phyloP scores from a whole-genome alignment of 73 alveolate genomes.

The Tetrahymena thermophila region DNA sequence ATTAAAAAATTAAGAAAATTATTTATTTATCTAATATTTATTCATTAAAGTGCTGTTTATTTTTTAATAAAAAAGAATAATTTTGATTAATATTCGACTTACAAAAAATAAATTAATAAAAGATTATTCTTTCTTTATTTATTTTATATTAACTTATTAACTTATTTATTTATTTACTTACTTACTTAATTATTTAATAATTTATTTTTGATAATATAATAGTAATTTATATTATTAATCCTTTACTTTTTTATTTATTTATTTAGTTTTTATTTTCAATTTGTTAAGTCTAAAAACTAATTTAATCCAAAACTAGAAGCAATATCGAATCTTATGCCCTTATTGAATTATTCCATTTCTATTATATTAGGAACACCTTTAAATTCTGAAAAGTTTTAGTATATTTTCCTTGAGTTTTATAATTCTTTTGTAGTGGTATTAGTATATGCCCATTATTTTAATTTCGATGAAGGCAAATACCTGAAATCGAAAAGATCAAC shows the following conservation, averaged over 20 bases:
- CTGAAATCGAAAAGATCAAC: slow-evolving; percentile 55
- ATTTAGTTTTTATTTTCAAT: background rate
- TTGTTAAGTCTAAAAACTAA: background rate
- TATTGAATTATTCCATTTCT: background rate
- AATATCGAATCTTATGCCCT: background rate
- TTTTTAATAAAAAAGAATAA: too few relatives aligned
- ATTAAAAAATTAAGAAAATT: too few relatives aligned
- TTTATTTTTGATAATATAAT: too few relatives aligned
- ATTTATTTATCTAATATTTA: too few relatives aligned
- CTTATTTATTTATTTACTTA: too few relatives aligned
- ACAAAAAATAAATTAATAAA: too few relatives aligned
- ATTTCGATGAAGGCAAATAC: slow-evolving; percentile 51
- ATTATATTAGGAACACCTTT: background rate
- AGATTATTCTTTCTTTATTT: too few relatives aligned
- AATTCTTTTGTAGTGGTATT: background rate
- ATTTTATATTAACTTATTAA: too few relatives aligned
- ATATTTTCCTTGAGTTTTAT: background rate
- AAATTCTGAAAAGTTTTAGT: background rate
- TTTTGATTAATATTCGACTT: too few relatives aligned
- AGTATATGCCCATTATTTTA: background rate
- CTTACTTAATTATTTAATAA: too few relatives aligned
- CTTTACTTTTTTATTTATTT: background rate
- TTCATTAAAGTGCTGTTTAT: too few relatives aligned
- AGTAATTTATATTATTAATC: background rate
- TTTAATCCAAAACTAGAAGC: background rate